Evolutionary conservation across 2,329 filamentous ascomycete species (phyloP), one percentile per base, ranked within the genome.

Genomic region (Penicillium corylophilum): DNA sequence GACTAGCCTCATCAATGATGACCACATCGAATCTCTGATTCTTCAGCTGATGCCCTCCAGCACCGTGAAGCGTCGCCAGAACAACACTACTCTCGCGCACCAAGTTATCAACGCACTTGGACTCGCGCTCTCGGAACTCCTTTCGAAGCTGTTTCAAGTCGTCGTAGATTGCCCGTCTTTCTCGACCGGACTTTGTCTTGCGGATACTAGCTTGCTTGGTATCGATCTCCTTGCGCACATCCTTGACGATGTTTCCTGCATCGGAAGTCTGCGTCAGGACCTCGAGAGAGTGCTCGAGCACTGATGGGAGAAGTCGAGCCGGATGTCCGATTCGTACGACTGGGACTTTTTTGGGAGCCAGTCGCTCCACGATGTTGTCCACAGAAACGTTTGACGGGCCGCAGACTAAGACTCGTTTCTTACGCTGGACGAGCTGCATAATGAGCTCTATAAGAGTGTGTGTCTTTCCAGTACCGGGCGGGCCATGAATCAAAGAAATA

Each of bases 371-470:
- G 51, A 99, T 95, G 67, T 99, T 99, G 79, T 99, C 94, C 1
- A 99, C 94, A 0, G 90, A 94, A 62, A 99, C 92, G 69, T 99
- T 99, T 26, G 90, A 96, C 0, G 94, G 94, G 0, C 93, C 94
- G 64, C 94, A 97, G n/a, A 97, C 93, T 1, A 97, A 79, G 10
- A 97, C 79, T 1, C 91, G 84, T 48, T 86, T 80, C 29, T 85
- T 82, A 22, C 83, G 82, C 66, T 86, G 86, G 48, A 95, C 78
- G 61, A 97, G 77, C 67, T 99, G 94, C n/a, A 95, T 79, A 54
- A 99, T 95, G 12, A 99, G 79, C 71, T 99, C 94, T 53, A 99
- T 93, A 35, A 99, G 76, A 0, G 94, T 97, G 68, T 97, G 93
- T 0, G 94, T 99, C 72, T 99, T 99, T 44, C 94, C 94, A 0